Evolutionary conservation across 2,329 filamentous ascomycete genomes (phyloP).

Genomic region (Colletotrichum euphorbiae): DNA sequence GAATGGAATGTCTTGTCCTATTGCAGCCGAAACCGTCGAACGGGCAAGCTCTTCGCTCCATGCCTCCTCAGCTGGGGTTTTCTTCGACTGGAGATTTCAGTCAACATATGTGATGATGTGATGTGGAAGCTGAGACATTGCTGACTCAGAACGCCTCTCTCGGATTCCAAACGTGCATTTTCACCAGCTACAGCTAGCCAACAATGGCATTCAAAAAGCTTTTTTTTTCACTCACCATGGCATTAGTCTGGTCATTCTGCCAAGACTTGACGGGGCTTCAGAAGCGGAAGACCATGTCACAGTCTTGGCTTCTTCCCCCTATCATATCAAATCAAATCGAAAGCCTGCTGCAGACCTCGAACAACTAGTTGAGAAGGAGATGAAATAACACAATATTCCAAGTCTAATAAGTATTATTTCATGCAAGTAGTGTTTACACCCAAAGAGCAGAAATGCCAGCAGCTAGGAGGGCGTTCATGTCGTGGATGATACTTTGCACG

Average conservation of each 20-base stretch:
- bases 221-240: too few relatives aligned
- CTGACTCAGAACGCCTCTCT: constrained; percentile 42
- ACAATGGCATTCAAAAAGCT: too few relatives aligned
- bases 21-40: constrained; percentile 47
- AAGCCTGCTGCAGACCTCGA: too few relatives aligned
- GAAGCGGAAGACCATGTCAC: too few relatives aligned
- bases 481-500: neutral
- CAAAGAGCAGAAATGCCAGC: constrained; percentile 17
- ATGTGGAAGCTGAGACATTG: constrained; percentile 43
- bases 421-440: neutral
- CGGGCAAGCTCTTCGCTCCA: constrained; percentile 52
- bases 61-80: constrained; percentile 48
- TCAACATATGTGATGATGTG: neutral
- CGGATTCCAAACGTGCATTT: constrained; percentile 53
- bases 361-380: too few relatives aligned
- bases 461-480: constrained; percentile 16
- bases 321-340: too few relatives aligned
- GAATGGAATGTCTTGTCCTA: constrained; percentile 49
- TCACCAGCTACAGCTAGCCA: too few relatives aligned
- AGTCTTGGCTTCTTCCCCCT: too few relatives aligned
- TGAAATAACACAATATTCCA: neutral
- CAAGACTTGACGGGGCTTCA: too few relatives aligned
- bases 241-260: too few relatives aligned
- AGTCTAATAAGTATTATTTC: too few relatives aligned
- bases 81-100: constrained; percentile 43